Conservation (phyloP, 2,329 filamentous ascomycete genomes). For the Verticillium longisporum region DNA sequence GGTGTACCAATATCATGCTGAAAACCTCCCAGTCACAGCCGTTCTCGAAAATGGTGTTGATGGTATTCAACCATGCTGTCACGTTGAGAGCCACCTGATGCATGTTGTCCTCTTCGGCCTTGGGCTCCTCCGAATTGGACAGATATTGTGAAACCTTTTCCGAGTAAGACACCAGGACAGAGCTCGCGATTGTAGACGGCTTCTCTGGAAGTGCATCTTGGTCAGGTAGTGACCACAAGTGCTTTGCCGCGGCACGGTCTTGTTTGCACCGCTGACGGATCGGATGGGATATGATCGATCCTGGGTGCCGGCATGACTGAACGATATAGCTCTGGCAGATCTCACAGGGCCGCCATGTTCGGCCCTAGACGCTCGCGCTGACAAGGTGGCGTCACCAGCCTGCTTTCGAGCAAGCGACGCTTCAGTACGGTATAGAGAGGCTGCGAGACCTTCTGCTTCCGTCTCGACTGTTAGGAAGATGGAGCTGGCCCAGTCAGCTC, state of each 20-base stretch:
- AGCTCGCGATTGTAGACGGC: constrained; percentile 39
- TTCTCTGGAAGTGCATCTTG: constrained; percentile 44
- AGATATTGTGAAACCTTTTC: constrained; percentile 9
- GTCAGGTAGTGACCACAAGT: constrained; percentile 54
- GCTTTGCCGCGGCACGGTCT: constrained; percentile 29
- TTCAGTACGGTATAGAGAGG: constrained; percentile 61
- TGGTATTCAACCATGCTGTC: constrained; percentile 66
- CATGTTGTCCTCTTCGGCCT: constrained; percentile 8
- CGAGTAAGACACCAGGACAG: constrained; percentile 38
- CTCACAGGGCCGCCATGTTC: constrained; percentile 35
- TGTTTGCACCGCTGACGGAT: constrained; percentile 32
- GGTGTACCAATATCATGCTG: constrained; percentile 79
- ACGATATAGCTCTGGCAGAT: constrained; percentile 43
- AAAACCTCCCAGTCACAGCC: constrained; percentile 87
- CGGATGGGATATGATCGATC: constrained; percentile 35
- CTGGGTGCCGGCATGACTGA: constrained; percentile 37
- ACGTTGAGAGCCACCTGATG: constrained; percentile 46
- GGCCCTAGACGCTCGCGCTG: constrained; percentile 33
- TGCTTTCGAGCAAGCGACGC: constrained; percentile 42
- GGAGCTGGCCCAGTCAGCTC: constrained; percentile 73
- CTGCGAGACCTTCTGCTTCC: constrained; percentile 68
- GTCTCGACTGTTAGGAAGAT: constrained; percentile 65
- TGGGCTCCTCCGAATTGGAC: constrained; percentile 9
- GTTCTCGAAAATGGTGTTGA: constrained; percentile 62
- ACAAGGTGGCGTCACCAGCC: constrained; percentile 42